phyloP scores from a whole-genome alignment of 2,329 filamentous ascomycete species.

The Rutstroemia sp. region DNA sequence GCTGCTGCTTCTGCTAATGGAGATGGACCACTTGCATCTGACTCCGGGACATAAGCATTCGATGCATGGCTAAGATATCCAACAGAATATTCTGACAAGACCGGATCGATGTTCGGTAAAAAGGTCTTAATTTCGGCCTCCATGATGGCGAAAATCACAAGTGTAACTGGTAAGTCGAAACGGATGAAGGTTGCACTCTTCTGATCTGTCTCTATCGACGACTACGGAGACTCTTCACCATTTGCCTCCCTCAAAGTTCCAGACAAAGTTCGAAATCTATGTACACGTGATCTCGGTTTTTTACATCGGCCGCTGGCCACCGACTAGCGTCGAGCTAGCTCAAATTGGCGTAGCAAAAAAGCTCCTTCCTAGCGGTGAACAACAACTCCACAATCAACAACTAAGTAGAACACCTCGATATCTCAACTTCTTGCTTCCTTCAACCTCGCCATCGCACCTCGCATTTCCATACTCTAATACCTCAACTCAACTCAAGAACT shows the following conservation, averaged over 20 bases:
- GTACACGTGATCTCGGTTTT: neutral
- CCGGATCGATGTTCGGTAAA: conserved; percentile 79
- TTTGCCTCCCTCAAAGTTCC: neutral
- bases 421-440: conserved; percentile 18
- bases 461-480: conserved; percentile 3
- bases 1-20: conserved; percentile 79
- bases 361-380: conserved; percentile 11
- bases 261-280: neutral
- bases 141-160: conserved; percentile 42
- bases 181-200: neutral
- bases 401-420: conserved; percentile 9
- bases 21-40: conserved; percentile 60
- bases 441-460: conserved; percentile 10
- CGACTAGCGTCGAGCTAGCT: neutral
- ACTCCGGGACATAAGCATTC: conserved; percentile 69
- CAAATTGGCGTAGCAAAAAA: conserved; percentile 9
- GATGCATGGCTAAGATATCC: conserved; percentile 94
- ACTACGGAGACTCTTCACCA: neutral
- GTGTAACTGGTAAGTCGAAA: neutral
- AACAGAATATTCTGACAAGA: conserved; percentile 86
- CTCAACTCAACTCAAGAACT: conserved; percentile 14
- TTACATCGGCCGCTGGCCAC: neutral
- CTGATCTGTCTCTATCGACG: neutral
- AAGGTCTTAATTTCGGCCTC: conserved; percentile 80
- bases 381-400: conserved; percentile 19